phyloP scores from a whole-genome alignment of 805 yeast species.

The Cyberlindnera maritima region DNA sequence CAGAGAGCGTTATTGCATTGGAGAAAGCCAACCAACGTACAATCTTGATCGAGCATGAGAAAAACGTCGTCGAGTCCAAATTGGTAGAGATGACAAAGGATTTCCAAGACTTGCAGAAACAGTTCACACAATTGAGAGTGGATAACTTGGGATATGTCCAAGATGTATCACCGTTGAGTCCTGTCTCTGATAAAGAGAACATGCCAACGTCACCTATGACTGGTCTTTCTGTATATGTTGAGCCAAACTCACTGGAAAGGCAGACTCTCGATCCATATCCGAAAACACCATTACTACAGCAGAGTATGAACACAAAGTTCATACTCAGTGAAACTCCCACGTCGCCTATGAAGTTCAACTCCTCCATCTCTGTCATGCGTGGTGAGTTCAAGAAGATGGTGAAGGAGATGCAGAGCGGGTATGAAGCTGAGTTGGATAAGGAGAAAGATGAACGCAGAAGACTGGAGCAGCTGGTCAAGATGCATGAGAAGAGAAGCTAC shows the following conservation, averaged over 20 bases:
- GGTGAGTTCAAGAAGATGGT: constrained; percentile 68
- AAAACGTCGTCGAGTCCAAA: constrained; percentile 31
- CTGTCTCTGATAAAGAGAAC: constrained; percentile 18
- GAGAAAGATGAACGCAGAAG: constrained; percentile 52
- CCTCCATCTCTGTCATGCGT: constrained; percentile 53
- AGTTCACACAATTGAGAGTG: constrained; percentile 38
- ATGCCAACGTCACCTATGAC: constrained; percentile 29
- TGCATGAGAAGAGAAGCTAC: constrained; percentile 23
- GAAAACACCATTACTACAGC: constrained; percentile 24
- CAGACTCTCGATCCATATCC: constrained; percentile 11
- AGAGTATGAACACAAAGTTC: constrained; percentile 13
- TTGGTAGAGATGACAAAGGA: constrained; percentile 38
- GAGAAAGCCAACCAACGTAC: constrained; percentile 35
- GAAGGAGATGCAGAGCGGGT: constrained; percentile 55
- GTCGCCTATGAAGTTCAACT: constrained; percentile 30
- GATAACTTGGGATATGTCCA: constrained; percentile 24
- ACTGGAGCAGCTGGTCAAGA: constrained; percentile 39
- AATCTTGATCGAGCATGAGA: constrained; percentile 35
- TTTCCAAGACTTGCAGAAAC: constrained; percentile 41
- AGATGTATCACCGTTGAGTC: constrained; percentile 7
- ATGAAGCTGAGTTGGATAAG: constrained; percentile 54
- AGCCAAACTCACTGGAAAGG: not conserved
- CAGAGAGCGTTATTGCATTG: constrained; percentile 37
- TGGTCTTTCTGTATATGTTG: constrained; percentile 20
- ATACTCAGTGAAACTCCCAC: constrained; percentile 11